Evolutionary conservation across 495 filamentous ascomycete species (phyloP).

Genomic region (Corynascus novoguineensis): DNA sequence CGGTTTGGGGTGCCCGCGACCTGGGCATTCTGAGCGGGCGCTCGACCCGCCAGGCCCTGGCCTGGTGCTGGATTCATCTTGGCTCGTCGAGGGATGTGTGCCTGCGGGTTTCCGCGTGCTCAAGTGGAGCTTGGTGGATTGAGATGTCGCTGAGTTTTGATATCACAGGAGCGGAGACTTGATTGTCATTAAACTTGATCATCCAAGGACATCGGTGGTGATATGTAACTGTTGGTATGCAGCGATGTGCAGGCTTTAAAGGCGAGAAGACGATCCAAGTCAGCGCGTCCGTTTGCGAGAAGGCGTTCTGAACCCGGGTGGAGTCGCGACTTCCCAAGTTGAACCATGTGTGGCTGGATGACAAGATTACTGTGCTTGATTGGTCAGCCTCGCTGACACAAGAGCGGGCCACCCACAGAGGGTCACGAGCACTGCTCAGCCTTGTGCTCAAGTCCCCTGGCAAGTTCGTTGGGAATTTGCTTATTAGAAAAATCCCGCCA

Average conservation of each 20-base stretch:
- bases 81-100: background rate
- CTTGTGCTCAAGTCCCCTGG: background rate
- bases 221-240: too few species aligned
- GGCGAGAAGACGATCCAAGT: background rate
- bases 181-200: too few species aligned
- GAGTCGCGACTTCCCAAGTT: too few species aligned
- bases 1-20: constrained; percentile 12
- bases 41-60: constrained; percentile 28
- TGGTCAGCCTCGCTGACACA: background rate
- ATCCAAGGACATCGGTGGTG: too few species aligned
- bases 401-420: background rate
- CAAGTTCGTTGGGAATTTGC: background rate
- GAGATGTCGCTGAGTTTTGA: background rate
- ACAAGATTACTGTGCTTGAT: background rate
- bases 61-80: constrained; percentile 35
- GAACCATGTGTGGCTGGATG: background rate
- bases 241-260: too few species aligned
- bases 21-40: constrained; percentile 11
- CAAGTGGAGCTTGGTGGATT: background rate
- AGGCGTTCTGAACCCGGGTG: too few species aligned
- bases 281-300: too few species aligned
- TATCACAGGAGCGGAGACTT: background rate
- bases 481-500: too few species aligned
- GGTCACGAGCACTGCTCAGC: background rate
- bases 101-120: too few species aligned